phyloP scores from a whole-genome alignment of 352 stramenopile species.

The Phytophthora quininea region DNA sequence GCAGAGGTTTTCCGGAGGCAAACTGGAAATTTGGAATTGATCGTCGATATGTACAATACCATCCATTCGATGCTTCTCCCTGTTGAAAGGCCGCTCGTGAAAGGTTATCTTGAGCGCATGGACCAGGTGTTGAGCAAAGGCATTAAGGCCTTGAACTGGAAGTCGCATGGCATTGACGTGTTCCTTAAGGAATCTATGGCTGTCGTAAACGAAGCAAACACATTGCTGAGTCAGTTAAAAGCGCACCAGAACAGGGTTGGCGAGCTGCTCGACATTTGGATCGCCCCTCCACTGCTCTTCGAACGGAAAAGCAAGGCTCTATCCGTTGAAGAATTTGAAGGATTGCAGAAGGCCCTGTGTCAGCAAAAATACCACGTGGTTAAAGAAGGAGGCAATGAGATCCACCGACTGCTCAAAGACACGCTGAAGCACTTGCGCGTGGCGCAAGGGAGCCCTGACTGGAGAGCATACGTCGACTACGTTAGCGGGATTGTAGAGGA shows the following conservation, averaged over 20 bases:
- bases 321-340: conserved; percentile 84
- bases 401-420: conserved; percentile 90
- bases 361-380: conserved; percentile 86
- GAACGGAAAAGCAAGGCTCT: conserved; percentile 86
- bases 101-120: conserved; percentile 89
- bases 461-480: conserved; percentile 93
- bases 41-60: conserved; percentile 94
- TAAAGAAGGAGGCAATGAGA: conserved; percentile 89
- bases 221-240: conserved; percentile 89
- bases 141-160: conserved; percentile 93
- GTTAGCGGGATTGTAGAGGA: conserved; percentile 91
- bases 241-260: conserved; percentile 81
- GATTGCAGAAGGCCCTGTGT: conserved; percentile 76
- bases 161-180: conserved; percentile 91
- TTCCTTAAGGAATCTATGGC: conserved; percentile 92
- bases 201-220: conserved; percentile 89
- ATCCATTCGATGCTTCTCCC: conserved; percentile 88
- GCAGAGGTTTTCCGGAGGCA: conserved; percentile 92
- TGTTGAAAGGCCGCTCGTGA: conserved; percentile 90
- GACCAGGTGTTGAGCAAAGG: conserved; percentile 89
- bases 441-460: conserved; percentile 90
- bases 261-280: conserved; percentile 84
- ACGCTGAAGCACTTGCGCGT: conserved; percentile 90
- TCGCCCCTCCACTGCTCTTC: conserved; percentile 78
- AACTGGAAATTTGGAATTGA: conserved; percentile 92